Evolutionary conservation across 2,329 filamentous ascomycete species (phyloP), one percentile per base, ranked within the genome.

Genomic region (Tothia fuscella): DNA sequence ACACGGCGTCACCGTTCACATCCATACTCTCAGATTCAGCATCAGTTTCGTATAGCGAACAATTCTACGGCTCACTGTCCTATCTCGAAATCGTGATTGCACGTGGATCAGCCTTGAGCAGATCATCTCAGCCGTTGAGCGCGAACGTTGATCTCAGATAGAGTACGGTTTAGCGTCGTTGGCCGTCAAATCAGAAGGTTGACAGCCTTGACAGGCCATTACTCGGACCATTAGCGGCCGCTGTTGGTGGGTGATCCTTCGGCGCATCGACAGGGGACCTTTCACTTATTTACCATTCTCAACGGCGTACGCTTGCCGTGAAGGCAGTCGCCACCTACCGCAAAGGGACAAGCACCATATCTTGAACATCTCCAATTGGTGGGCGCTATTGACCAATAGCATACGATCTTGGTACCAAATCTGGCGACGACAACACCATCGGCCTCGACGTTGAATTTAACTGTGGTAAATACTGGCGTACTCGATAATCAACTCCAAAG

Each of bases 181-280:
- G 22, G 21, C 34, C 34, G 16, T 12, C 34, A 17, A 25, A 25
- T 25, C 14, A 37, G 7, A 12, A 25, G 26, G 21, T 29, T 13
- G 21, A 20, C 17, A 36, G 34, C 19, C 5, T 16, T n/a, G 10
- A 26, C 34, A 26, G n/a, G n/a, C n/a, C n/a, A n/a, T n/a, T n/a
- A n/a, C n/a, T n/a, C n/a, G n/a, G n/a, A n/a, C 31, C 16, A 14
- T 24, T 35, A 41, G 38, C 38, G 28, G 38, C 38, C 38, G 38
- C 29, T 21, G 9, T 41, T 35, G 26, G 30, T 17, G 14, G 38
- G 32, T 33, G 3, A 35, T 35, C 31, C n/a, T 13, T 31, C 38
- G 24, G 17, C 31, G 20, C 35, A n/a, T 37, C 26, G 19, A 37
- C 20, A 13, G 17, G 33, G 33, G 17, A 22, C n/a, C 10, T 5